Evolutionary conservation across 768 basidiomycete genomes (phyloP), one percentile per base, ranked within the genome.

Genomic region (Kwoniella europaea): DNA sequence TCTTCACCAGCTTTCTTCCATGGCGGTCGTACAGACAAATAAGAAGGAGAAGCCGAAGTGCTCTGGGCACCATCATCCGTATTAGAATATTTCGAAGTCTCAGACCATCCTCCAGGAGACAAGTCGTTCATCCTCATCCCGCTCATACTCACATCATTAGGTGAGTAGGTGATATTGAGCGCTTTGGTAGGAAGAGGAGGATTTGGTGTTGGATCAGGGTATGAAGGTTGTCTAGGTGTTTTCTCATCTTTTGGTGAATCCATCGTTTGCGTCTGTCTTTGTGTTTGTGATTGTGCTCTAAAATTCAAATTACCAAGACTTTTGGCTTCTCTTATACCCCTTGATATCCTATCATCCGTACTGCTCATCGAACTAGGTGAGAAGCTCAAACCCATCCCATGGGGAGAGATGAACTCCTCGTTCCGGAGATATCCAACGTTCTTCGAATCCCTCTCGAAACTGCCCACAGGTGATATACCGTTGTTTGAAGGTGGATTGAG

Each of bases 61-160:
- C 63, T 65, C 27, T 54, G 27, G 16, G 63, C 52, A 41, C n/a
- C 54, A 10, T 68, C 60, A 18, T 29, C 35, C 35, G 35, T 61
- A 50, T 53, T 68, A 22, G 67, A 68, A 35, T 68, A 68, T 42
- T 41, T 62, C 0, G 52, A 55, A 44, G 60, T 55, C 27, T 68
- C 67, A 9, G 67, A 68, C 60, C 61, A 68, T 55, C 67, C 67
- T 18, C 67, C 67, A 22, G 67, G 67, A 43, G 60, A 62, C 1
- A 60, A 16, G 20, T 42, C 67, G 24, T 60, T 56, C 54, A 27
- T 65, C 64, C 35, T 42, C 1, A 43, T 55, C 1, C 52, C 20
- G 12, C 35, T 67, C 18, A 55, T 57, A n/a, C 35, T 67, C 18
- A 55, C 43, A n/a, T 42, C 13, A 44, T n/a, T 61, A 16, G 59